These are phyloP conservation scores for Planoprotostelium fungivorum DNA, from an alignment of 78 protist species.

Conservation along the genomic window DNA sequence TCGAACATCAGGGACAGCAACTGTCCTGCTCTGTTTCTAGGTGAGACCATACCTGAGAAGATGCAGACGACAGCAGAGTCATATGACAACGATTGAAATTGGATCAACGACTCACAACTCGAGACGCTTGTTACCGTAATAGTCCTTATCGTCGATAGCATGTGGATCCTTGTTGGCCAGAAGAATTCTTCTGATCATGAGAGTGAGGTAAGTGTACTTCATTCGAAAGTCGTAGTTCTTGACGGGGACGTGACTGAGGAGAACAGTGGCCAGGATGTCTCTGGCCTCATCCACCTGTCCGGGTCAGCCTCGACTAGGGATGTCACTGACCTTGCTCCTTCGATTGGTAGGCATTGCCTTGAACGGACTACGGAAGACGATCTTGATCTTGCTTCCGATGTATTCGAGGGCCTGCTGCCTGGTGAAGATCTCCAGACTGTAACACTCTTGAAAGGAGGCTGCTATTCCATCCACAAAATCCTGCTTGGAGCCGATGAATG, in stretches of 20 bases:
- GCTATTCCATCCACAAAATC: conserved; percentile 19
- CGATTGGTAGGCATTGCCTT: neutral
- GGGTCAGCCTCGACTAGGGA: neutral
- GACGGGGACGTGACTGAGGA: conserved; percentile 93
- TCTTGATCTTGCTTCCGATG: conserved; percentile 40
- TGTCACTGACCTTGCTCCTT: neutral
- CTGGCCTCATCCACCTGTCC: conserved; percentile 76
- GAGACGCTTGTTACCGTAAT: conserved; percentile 43
- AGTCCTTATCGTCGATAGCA: conserved; percentile 43
- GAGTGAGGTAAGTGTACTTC: conserved; percentile 75
- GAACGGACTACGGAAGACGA: neutral
- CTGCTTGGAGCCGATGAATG: neutral
- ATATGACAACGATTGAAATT: too few relatives aligned
- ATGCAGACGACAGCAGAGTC: neutral
- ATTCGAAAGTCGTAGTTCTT: conserved; percentile 68
- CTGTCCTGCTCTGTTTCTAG: conserved; percentile 65
- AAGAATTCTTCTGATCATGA: conserved; percentile 86
- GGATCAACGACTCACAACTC: neutral
- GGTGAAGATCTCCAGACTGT: conserved; percentile 22
- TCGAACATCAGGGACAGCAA: conserved; percentile 91
- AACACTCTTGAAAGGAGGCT: conserved; percentile 49
- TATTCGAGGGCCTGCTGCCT: conserved; percentile 72
- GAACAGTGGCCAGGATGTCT: conserved; percentile 81
- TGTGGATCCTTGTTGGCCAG: conserved; percentile 66
- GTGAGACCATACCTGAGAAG: neutral